phyloP scores from a whole-genome alignment of 2,329 filamentous ascomycete species.

The Xylaria sp. region DNA sequence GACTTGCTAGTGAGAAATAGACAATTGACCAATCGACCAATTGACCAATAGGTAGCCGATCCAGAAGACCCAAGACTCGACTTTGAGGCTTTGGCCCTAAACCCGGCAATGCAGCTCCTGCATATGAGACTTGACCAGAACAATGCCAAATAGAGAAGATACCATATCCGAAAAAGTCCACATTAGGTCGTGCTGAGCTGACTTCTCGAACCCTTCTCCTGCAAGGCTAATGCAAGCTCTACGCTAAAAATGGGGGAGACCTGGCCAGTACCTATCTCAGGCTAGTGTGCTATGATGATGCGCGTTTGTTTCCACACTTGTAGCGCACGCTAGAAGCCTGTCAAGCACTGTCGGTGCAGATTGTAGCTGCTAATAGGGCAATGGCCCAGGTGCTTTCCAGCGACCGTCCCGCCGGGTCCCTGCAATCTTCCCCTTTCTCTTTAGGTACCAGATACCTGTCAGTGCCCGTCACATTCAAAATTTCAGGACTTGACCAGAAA shows the following conservation, averaged over 20 bases:
- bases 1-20: constrained; percentile 1
- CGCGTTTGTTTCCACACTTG: constrained; percentile 17
- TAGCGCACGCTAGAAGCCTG: constrained; percentile 6
- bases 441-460: not conserved
- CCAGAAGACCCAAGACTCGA: constrained; percentile 5
- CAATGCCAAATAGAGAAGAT: constrained; percentile 28
- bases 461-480: too few species aligned
- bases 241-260: constrained; percentile 35
- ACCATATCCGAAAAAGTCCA: constrained; percentile 14
- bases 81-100: constrained; percentile 6
- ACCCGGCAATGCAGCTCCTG: constrained; percentile 31
- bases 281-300: constrained; percentile 19
- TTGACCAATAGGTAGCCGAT: constrained; percentile 3
- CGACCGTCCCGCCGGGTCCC: constrained; percentile 42
- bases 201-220: constrained; percentile 39
- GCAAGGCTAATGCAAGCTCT: constrained; percentile 40
- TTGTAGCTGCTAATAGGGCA: constrained; percentile 22
- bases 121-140: constrained; percentile 19
- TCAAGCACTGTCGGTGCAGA: constrained; percentile 4
- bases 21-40: not conserved
- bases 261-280: constrained; percentile 5
- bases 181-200: constrained; percentile 27
- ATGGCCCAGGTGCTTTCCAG: constrained; percentile 34
- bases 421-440: constrained; percentile 32
- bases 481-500: constrained; percentile 36